These are phyloP conservation scores for Ricinus communis DNA, from an alignment of 345 rosid genomes.

Conservation along the genomic window DNA sequence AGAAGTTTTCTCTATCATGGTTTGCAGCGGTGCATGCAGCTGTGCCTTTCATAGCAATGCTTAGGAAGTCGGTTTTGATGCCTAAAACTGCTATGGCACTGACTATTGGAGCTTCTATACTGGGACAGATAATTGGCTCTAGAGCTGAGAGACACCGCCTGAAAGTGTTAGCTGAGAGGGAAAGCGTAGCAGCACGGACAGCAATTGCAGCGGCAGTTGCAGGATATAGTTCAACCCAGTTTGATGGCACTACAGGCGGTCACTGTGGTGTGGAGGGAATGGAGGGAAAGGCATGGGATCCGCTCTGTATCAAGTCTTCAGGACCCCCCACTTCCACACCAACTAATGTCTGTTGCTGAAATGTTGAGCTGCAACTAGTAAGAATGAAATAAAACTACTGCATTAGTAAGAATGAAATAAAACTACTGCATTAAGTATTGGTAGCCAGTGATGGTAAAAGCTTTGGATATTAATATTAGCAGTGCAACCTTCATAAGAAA, in stretches of 20 bases:
- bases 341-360: constrained; percentile 18
- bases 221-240: constrained; percentile 24
- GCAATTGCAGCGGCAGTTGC: constrained; percentile 25
- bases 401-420: neutral
- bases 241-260: constrained; percentile 20
- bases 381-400: neutral
- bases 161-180: constrained; percentile 38
- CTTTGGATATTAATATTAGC: neutral
- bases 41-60: constrained; percentile 93
- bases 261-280: constrained; percentile 41
- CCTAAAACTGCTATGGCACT: constrained; percentile 88
- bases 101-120: constrained; percentile 79
- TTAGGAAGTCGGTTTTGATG: constrained; percentile 79
- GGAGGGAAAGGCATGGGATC: constrained; percentile 31
- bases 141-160: constrained; percentile 80
- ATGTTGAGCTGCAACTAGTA: neutral
- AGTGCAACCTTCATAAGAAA: neutral
- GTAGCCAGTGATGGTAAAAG: neutral
- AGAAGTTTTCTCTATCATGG: constrained; percentile 78
- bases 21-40: constrained; percentile 87
- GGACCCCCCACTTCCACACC: constrained; percentile 10
- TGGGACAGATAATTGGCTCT: constrained; percentile 87
- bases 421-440: neutral
- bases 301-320: constrained; percentile 7
- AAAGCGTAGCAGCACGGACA: constrained; percentile 25